These are phyloP conservation scores for Candida quercuum DNA, from an alignment of 805 yeast species.

Conservation along the genomic window DNA sequence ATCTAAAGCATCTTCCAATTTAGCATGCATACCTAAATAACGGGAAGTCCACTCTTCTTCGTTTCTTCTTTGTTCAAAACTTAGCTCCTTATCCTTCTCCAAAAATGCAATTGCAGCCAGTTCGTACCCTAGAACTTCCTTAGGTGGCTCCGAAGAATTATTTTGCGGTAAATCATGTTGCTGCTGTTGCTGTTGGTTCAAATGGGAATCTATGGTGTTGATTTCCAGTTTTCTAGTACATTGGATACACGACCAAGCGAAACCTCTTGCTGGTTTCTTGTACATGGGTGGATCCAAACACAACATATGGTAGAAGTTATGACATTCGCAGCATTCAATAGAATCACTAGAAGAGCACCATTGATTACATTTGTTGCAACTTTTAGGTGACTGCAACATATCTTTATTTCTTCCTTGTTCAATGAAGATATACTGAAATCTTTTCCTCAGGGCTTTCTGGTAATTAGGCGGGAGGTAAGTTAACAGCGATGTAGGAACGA, in stretches of 20 bases:
- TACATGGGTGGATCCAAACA: constrained; percentile 83
- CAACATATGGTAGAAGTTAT: constrained; percentile 64
- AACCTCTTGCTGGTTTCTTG: constrained; percentile 78
- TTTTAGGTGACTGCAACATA: constrained; percentile 55
- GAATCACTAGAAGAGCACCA: constrained; percentile 79
- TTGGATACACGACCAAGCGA: constrained; percentile 83
- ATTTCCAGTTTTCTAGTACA: constrained; percentile 51
- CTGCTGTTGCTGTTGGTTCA: no score
- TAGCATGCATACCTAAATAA: constrained; percentile 71
- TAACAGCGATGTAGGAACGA: constrained; percentile 57
- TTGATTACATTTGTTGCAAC: constrained; percentile 73
- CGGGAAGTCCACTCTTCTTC: constrained; percentile 79
- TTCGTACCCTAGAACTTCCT: constrained; percentile 47
- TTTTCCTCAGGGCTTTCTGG: constrained; percentile 53
- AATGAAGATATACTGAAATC: constrained; percentile 69
- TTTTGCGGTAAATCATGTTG: no score
- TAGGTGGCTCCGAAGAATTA: background rate
- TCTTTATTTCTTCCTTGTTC: constrained; percentile 65
- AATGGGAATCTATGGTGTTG: no score
- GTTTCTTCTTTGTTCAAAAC: constrained; percentile 43
- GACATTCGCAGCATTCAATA: constrained; percentile 76
- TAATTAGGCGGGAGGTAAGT: constrained; percentile 55
- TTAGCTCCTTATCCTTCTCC: constrained; percentile 34
- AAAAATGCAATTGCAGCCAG: constrained; percentile 50
- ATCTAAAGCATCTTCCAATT: constrained; percentile 73